phyloP scores from a whole-genome alignment of 1,284 basidiomycete genomes.

The Ustilago vetiveriae region DNA sequence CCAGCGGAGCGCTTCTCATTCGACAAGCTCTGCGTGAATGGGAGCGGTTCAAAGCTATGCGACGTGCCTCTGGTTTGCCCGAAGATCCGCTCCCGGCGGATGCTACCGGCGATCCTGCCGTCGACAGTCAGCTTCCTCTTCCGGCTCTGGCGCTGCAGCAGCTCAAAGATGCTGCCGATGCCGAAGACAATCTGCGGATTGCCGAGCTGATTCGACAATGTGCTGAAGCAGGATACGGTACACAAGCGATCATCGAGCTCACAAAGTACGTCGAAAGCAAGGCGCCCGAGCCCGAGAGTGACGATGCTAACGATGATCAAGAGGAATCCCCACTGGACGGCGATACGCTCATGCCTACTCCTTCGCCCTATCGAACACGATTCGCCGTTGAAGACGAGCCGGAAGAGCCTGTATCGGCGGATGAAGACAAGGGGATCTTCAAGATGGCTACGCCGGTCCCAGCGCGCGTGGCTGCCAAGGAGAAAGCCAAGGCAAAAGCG shows the following conservation, averaged over 20 bases:
- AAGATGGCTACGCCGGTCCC: constrained; percentile 35
- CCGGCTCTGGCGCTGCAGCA: constrained; percentile 16
- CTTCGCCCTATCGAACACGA: constrained; percentile 25
- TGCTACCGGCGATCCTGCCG: constrained; percentile 32
- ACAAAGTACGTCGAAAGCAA: constrained; percentile 41
- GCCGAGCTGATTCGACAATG: constrained; percentile 33
- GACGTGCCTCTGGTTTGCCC: constrained; percentile 44
- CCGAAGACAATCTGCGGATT: constrained; percentile 32
- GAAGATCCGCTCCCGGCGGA: constrained; percentile 47
- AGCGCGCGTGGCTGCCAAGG: constrained; percentile 10
- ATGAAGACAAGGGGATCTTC: constrained; percentile 8
- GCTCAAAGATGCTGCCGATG: constrained; percentile 39
- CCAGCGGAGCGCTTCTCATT: constrained; percentile 45
- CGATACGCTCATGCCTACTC: constrained; percentile 33
- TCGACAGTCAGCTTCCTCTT: constrained; percentile 28
- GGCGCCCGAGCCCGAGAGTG: constrained; percentile 13
- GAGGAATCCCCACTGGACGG: constrained; percentile 11
- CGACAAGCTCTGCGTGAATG: constrained; percentile 46
- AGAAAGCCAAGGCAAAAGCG: constrained; percentile 11
- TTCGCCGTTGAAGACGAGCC: constrained; percentile 30
- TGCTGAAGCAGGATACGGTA: constrained; percentile 47
- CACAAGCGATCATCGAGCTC: constrained; percentile 48
- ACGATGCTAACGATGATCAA: constrained; percentile 1
- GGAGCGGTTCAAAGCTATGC: constrained; percentile 51
- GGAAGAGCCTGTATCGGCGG: constrained; percentile 15